Evolutionary conservation across 192 early-diverging fungal genomes (phyloP).

Genomic region (Umbelopsis isabellina): DNA sequence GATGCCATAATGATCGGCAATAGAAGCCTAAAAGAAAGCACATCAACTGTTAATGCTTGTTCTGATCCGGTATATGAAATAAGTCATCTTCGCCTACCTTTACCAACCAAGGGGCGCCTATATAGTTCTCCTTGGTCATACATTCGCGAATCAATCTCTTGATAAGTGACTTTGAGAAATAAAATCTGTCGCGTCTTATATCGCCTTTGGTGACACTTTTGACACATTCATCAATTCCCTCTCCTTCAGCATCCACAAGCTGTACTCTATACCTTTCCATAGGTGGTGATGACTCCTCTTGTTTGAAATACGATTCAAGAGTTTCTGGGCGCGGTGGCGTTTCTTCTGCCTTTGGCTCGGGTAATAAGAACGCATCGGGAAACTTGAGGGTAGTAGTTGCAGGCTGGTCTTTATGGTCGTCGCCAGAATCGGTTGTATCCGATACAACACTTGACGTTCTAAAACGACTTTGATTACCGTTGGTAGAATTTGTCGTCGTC

Average conservation of each 20-base stretch:
- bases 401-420: background rate
- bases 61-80: background rate
- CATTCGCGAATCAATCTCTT: slow-evolving; percentile 72
- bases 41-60: background rate
- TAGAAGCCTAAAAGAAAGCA: slow-evolving; percentile 24
- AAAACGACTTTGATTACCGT: background rate
- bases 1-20: slow-evolving; percentile 55
- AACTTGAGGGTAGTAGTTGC: slow-evolving; percentile 18
- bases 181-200: slow-evolving; percentile 54
- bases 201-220: slow-evolving; percentile 42
- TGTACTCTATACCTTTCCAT: slow-evolving; percentile 47
- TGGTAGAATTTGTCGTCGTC: background rate
- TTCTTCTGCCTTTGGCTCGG: slow-evolving; percentile 9
- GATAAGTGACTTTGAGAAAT: slow-evolving; percentile 66
- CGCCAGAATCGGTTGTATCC: background rate
- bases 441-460: background rate
- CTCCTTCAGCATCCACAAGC: slow-evolving; percentile 52
- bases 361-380: slow-evolving; percentile 27
- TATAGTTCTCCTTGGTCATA: slow-evolving; percentile 64
- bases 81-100: slow-evolving; percentile 42
- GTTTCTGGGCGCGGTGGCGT: background rate
- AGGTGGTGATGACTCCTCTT: slow-evolving; percentile 3
- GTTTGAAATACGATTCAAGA: slow-evolving; percentile 1
- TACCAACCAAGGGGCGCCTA: slow-evolving; percentile 75
- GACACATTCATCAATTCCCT: slow-evolving; percentile 47